Evolutionary conservation across 164 flowering plant species (phyloP), one percentile per base, ranked within the genome.

Genomic region (Magnolia officinalis): DNA sequence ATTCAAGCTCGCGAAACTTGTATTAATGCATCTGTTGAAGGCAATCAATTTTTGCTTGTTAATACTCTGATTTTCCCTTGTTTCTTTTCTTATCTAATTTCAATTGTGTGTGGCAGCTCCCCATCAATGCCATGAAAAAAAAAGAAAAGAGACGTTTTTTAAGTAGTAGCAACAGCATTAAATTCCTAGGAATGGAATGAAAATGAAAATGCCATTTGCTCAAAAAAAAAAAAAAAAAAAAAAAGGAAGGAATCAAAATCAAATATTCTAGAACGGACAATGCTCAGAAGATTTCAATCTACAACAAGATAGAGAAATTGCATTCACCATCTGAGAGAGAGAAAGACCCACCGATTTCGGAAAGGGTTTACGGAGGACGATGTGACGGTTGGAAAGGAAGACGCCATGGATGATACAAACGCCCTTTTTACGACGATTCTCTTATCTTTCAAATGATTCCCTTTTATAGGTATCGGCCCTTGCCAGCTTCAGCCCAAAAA

Each of bases 1-100:
- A 45, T n/a, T 82, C 8, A 76, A 73, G 72, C 85, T 89, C 50
- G 93, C 92, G 72, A 86, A 85, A 5, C 91, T 52, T 19, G 20
- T 63, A 24, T 31, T n/a, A 55, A 72, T 11, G 4, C 8, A 21
- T 72, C 64, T 51, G 19, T 24, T 63, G 24, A 63, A 49, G 24
- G n/a, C 24, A 74, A 19, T 16, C 61, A 11, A 37, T 37, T 37
- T 37, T 5, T 37, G 6, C 45, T 37, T 5, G 45, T 37, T 37
- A 37, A 37, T 37, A 37, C 45, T 37, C 45, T 37, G 45, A 37
- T 37, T 37, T 37, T 5, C 45, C 0, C 6, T 37, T 37, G 6
- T 37, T 37, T 4, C 6, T 37, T 37, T 37, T 37, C 6, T 37
- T 37, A 4, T 37, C 45, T 37, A 4, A 37, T 37, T 37, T 37